Base-by-base conservation (phyloP, 2,329 filamentous ascomycete genomes). In the Penicillium concentricum region DNA sequence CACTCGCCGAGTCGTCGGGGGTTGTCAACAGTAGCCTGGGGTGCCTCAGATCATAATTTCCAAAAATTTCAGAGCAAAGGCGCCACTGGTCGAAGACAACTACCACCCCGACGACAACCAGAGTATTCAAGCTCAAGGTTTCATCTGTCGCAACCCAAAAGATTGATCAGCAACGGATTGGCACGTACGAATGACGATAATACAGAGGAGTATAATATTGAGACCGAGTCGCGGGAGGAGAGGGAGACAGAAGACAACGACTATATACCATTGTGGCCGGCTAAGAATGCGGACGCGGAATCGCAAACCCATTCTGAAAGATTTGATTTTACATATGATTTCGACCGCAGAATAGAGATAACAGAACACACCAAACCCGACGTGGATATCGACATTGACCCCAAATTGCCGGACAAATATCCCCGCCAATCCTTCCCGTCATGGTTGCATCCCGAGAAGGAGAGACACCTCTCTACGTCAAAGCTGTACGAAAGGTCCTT, bases 1-100 rank as follows among this genome's bases (percentile, higher is more conserved):
- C 82, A 84, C 66, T 73, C 76, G 24, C 73, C 72, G 49, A 66
- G 64, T 49, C 61, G 57, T 41, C 63, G 74, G 70, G 46, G 67
- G 13, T 35, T 74, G 8, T 67, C 67, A 18, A 71, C 67, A 38
- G 38, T 69, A 20, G 50, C 67, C 10, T 57, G 59, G 39, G 59
- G 51, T 41, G 26, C 48, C 41, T 48, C 66, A n/a, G 57, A 60
- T 7, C 50, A 63, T 34, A 56, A 63, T 43, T n/a, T 67, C 24
- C 60, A 48, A 37, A 59, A 60, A 42, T 63, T 57, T 39, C 64
- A 60, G 49, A 51, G 57, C 18, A 65, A 60, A 51, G 51, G 58
- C 22, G n/a, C 62, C n/a, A 32, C 53, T 30, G 48, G 41, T 44
- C 51, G 56, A 26, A 64, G 60, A 46, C 62, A 56, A 39, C 48